phyloP scores from a whole-genome alignment of 495 filamentous ascomycete species.

The Symbiotaphrina buchneri region DNA sequence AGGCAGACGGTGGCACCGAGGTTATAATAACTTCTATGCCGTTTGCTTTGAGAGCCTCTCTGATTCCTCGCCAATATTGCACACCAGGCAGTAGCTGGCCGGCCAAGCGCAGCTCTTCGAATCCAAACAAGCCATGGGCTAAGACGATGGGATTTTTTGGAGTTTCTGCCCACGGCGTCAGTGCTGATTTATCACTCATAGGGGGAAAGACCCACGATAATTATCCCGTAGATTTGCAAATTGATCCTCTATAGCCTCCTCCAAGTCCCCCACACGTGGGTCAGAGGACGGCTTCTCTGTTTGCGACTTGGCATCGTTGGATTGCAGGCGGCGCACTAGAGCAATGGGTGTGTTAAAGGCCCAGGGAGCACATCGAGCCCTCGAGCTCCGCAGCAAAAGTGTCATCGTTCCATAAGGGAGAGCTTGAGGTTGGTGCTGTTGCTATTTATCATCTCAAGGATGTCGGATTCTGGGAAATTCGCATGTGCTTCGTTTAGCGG shows the following conservation, averaged over 20 bases:
- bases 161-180: conserved; percentile 17
- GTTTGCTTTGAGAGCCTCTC: conserved; percentile 47
- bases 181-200: conserved; percentile 1
- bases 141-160: conserved; percentile 58
- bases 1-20: conserved; percentile 53
- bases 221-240: conserved; percentile 46
- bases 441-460: too few species aligned
- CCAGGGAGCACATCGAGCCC: too few species aligned
- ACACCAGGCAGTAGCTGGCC: conserved; percentile 52
- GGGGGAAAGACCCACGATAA: conserved; percentile 30
- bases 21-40: conserved; percentile 63
- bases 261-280: conserved; percentile 36
- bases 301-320: too few species aligned
- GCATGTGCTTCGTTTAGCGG: too few species aligned
- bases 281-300: too few species aligned
- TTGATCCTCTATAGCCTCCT: conserved; percentile 50
- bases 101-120: conserved; percentile 58
- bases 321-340: too few species aligned
- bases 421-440: too few species aligned
- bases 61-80: conserved; percentile 84
- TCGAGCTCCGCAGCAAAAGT: too few species aligned
- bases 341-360: too few species aligned
- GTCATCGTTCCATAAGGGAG: too few species aligned
- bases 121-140: conserved; percentile 80
- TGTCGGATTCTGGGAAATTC: too few species aligned